A percentile compares a stretch with the other conserved stretches of the same genome.
phyloP scores from a whole-genome alignment of 2,329 filamentous ascomycete species.

The Alternaria arbusti region DNA sequence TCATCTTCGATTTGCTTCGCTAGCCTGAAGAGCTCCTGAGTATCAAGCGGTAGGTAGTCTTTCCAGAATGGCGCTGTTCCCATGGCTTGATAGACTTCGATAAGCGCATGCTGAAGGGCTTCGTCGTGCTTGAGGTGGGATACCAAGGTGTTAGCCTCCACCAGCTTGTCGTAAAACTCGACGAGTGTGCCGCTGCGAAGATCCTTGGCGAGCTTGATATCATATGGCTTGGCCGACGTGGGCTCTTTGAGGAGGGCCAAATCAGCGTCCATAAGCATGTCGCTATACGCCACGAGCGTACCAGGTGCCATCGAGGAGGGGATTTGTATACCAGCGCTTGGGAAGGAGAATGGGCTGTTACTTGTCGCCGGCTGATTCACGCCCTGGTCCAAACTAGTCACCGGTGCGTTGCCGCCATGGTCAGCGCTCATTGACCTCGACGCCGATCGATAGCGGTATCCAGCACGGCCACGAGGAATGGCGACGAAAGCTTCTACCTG shows the following conservation, averaged over 20 bases:
- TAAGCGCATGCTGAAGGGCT: background rate
- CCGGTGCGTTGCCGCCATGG: background rate
- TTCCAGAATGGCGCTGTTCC: background rate
- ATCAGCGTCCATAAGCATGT: background rate
- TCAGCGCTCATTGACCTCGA: background rate
- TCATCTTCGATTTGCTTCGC: background rate
- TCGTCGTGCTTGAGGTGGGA: background rate
- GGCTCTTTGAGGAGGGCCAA: background rate
- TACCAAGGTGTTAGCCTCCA: background rate
- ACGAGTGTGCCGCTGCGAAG: background rate
- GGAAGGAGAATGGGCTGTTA: background rate
- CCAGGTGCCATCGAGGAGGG: background rate
- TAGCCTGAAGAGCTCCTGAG: background rate
- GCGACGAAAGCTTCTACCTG: background rate
- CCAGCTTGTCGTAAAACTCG: background rate
- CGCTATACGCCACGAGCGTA: background rate
- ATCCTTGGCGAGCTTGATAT: background rate
- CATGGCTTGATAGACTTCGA: background rate
- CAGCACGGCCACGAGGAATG: background rate
- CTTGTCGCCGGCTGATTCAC: background rate
- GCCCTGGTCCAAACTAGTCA: background rate
- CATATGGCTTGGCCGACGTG: background rate
- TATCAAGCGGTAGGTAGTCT: background rate
- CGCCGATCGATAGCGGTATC: background rate
- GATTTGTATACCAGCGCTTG: rapidly evolving